Evolutionary conservation across 257 asterid genomes (phyloP).

Genomic region (Fraxinus cuspidata): DNA sequence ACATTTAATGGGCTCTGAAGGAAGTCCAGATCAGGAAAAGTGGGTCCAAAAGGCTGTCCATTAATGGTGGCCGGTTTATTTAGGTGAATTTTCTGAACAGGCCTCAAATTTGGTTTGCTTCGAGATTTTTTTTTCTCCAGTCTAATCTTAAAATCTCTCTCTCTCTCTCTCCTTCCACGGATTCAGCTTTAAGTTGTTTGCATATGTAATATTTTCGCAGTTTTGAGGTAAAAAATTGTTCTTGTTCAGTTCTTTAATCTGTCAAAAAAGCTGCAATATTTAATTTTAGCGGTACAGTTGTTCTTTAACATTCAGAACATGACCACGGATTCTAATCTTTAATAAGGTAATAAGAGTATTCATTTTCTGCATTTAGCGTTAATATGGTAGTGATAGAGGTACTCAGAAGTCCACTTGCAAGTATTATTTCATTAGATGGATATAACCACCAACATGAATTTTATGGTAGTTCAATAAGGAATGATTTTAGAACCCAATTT

Average conservation of each 20-base stretch:
- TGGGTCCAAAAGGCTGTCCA: neutral
- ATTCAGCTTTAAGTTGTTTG: neutral
- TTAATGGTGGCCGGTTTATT: neutral
- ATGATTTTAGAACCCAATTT: conserved; percentile 26
- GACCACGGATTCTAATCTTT: conserved; percentile 25
- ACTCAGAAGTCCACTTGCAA: conserved; percentile 27
- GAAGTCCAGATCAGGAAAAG: neutral
- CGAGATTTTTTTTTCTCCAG: neutral
- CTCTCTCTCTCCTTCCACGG: neutral
- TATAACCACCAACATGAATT: conserved; percentile 18
- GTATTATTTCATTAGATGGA: conserved; percentile 26
- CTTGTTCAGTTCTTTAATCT: neutral
- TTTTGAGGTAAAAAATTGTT: neutral
- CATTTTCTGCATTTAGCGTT: conserved; percentile 21
- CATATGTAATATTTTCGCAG: neutral
- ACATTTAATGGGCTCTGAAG: neutral
- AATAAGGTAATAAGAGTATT: conserved; percentile 10
- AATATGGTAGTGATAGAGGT: conserved; percentile 41
- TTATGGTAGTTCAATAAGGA: conserved; percentile 20
- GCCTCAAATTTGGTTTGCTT: neutral
- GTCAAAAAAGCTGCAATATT: neutral
- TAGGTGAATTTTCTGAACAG: neutral
- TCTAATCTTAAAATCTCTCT: neutral
- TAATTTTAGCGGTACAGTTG: neutral
- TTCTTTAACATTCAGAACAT: neutral